Base-by-base conservation (phyloP, 176 grass and related monocot species). In the Musa itinerans region DNA sequence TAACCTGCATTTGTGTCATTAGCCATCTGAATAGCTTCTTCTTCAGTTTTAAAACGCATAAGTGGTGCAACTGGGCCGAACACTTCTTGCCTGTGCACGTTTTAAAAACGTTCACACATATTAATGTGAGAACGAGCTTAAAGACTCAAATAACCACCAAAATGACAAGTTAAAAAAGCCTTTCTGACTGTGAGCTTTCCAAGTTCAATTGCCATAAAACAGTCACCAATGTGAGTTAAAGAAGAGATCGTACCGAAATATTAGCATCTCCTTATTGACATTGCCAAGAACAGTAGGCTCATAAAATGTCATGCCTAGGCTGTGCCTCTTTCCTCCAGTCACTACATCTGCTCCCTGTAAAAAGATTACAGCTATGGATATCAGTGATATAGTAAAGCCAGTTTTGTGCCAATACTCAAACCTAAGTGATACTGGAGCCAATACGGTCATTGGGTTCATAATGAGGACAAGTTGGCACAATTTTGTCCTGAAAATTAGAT, bases 1-100 rank as follows among this genome's bases (percentile, higher is more conserved):
- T 23, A 80, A 94, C 95, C 88, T 86, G 95, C 90, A 50, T 94
- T 89, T 65, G 95, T 94, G 64, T 99, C 86, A 74, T 99, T 99
- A 79, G 90, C 90, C 75, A 92, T 81, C 43, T 54, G 77, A 63
- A 99, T 86, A 85, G 95, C 90, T 66, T 99, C 90, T 85, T 94
- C 90, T 88, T 94, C 95, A 19, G 95, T 94, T 86, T 94, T 99
- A 84, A 99, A 99, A 62, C 86, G 90, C 69, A 99, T 55, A 81
- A 99, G 90, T 53, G 90, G 88, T 85, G 95, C 95, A 84, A 99
- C 95, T 80, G 90, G 95, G 57, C 95, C 95, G 71, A 99, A 99
- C 27, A 92, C 90, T 86, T 99, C 95, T 84, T 99, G 90, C 69
- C 90, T 99, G 83, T 54, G 78, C 21, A 74, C 52, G 20, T 70